Evolutionary conservation across 2,329 filamentous ascomycete genomes (phyloP).

Genomic region (Fusarium piperis): DNA sequence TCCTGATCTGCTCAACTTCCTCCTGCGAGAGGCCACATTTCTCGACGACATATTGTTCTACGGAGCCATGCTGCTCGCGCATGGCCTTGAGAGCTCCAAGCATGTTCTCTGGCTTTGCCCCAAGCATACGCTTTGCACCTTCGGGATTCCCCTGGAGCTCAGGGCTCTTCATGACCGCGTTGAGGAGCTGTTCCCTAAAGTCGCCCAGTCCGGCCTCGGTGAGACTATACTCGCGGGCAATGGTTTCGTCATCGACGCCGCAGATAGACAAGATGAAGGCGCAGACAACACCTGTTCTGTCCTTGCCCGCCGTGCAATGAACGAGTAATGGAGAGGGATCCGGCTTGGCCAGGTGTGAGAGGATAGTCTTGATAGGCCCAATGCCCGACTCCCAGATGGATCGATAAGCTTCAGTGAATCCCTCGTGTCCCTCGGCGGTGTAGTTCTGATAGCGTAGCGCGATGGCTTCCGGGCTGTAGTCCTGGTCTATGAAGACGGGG

Average conservation of each 20-base stretch:
- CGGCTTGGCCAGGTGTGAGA: constrained; percentile 63
- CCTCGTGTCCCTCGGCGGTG: constrained; percentile 61
- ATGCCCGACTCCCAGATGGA: constrained; percentile 67
- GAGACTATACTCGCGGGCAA: constrained; percentile 75
- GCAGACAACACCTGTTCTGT: constrained; percentile 76
- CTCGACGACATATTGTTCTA: constrained; percentile 69
- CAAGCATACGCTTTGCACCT: constrained; percentile 57
- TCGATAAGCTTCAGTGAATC: constrained; percentile 71
- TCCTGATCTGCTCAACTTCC: constrained; percentile 63
- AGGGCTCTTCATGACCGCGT: constrained; percentile 60
- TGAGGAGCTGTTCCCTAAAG: constrained; percentile 62
- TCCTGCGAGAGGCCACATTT: constrained; percentile 66
- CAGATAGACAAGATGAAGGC: constrained; percentile 73
- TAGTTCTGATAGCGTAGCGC: constrained; percentile 70
- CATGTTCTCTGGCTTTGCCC: constrained; percentile 60
- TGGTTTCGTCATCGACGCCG: constrained; percentile 65
- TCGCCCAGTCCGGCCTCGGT: constrained; percentile 69
- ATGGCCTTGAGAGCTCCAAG: constrained; percentile 63
- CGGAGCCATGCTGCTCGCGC: constrained; percentile 67
- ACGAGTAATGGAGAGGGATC: constrained; percentile 65
- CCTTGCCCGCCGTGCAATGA: constrained; percentile 82
- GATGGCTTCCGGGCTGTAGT: constrained; percentile 70
- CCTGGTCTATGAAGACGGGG: constrained; percentile 71
- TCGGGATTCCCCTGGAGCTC: constrained; percentile 57
- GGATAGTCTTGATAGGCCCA: constrained; percentile 59